Percentiles rank a stretch among this genome's conserved stretches.
These are phyloP conservation scores for Aspergillus neoniger DNA, from an alignment of 2,329 filamentous ascomycete species.

Conservation along the genomic window DNA sequence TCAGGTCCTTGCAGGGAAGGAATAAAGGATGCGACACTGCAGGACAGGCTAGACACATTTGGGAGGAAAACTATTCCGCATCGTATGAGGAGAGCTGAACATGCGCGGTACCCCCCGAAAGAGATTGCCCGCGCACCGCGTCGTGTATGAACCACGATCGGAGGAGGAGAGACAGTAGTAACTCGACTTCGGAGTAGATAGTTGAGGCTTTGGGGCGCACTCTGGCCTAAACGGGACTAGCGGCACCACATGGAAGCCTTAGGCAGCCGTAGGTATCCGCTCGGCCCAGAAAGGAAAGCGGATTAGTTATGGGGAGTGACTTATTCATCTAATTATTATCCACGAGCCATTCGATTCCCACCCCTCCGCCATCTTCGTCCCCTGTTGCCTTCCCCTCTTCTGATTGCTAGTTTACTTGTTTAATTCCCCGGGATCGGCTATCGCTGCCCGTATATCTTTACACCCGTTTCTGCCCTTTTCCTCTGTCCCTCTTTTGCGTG, in stretches of 20 bases:
- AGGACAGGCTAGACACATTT: background rate
- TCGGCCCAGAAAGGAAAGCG: constrained; percentile 4
- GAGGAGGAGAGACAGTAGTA: background rate
- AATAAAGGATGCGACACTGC: background rate
- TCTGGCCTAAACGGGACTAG: background rate
- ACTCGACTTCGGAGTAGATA: background rate
- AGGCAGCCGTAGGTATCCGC: background rate
- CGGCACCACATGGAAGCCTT: background rate
- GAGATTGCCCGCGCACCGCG: background rate
- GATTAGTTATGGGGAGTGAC: constrained; percentile 6
- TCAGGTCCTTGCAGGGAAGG: constrained; percentile 4
- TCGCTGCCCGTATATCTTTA: background rate
- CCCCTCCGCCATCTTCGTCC: constrained; percentile 4
- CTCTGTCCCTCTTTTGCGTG: background rate
- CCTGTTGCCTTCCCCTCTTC: background rate
- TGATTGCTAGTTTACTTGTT: background rate
- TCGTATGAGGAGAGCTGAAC: background rate
- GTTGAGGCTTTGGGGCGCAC: background rate
- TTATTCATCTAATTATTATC: constrained; percentile 11
- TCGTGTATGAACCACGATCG: no score
- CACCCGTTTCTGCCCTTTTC: background rate
- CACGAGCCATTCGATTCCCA: constrained; percentile 5
- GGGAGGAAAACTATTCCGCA: background rate
- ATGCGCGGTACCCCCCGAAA: background rate
- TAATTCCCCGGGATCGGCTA: background rate